Evolutionary conservation across 106 monocot genomes (phyloP), one percentile per base, ranked within the genome.

Genomic region (Platanthera zijinensis): DNA sequence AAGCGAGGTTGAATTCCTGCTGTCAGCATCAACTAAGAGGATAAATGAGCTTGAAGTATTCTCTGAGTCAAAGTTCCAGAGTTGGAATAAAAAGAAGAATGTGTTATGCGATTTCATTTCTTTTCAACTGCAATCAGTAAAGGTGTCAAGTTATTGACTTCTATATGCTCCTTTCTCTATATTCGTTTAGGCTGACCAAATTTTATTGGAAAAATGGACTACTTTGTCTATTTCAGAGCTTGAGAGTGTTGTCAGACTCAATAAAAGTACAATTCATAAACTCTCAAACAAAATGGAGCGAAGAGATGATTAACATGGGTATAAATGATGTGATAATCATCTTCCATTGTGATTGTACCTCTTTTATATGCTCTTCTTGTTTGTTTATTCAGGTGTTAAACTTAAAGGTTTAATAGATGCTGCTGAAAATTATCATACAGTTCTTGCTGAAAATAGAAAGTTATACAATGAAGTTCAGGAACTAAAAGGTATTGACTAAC

Each of bases 401-500:
- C 82, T 99, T 7, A 94, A 99, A 85, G 88, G 72, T 52, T 80
- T 99, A 84, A 82, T 85, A 73, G 88, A 94, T 90, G 94, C 94
- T 85, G 89, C 94, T 72, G 92, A 94, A 56, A 99, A 90, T 79
- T 99, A 94, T 80, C 89, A 99, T 84, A 30, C 81, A 68, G 83
- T 99, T 78, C 90, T 94, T 78, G 87, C 86, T 49, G 94, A 99
- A 85, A 99, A 99, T 74, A 84, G 86, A 57, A 94, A 67, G 74
- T 57, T 99, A 66, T 94, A 85, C 70, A 99, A 99, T 87, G 99
- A 99, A 69, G 90, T 99, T 62, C 92, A 86, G 61, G 94, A 99
- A 79, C 73, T 99, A 68, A 99, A 94, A 94, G 99, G 99, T 99
- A 79, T 71, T 62, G 57, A 71, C 46, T 39, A 69, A 53, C n/a